phyloP scores from a whole-genome alignment of 2,329 filamentous ascomycete genomes.

The Apiospora pterosperma region DNA sequence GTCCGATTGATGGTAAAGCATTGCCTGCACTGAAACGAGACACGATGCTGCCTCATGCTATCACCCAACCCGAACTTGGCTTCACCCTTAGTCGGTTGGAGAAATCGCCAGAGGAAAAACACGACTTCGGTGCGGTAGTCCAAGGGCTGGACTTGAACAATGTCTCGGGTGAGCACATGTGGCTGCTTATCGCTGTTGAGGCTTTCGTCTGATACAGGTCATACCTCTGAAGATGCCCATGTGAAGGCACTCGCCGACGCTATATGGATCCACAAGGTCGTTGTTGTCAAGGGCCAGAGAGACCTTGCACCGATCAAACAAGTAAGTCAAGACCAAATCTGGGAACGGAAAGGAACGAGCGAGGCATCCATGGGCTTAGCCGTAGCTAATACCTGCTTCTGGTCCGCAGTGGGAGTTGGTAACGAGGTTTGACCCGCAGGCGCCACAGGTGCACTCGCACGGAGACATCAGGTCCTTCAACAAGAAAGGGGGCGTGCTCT shows the following conservation, averaged over 20 bases:
- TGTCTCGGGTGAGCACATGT: slow-evolving; percentile 23
- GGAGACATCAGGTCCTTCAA: slow-evolving; percentile 38
- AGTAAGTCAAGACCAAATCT: neutral
- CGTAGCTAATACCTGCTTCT: neutral
- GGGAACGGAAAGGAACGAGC: neutral
- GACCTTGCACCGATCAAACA: slow-evolving; percentile 37
- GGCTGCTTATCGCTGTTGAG: neutral
- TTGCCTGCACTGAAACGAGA: neutral
- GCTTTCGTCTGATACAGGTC: neutral
- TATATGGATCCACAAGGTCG: slow-evolving; percentile 40
- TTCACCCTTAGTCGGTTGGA: slow-evolving; percentile 17
- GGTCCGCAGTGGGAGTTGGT: slow-evolving; percentile 37
- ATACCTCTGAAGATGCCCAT: slow-evolving; percentile 26
- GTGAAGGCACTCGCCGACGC: slow-evolving; percentile 32
- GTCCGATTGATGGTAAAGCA: neutral
- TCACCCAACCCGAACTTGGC: slow-evolving; percentile 3
- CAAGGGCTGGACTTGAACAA: slow-evolving; percentile 34
- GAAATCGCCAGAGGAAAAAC: slow-evolving; percentile 30
- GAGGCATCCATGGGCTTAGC: neutral
- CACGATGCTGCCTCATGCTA: neutral
- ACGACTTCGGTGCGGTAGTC: slow-evolving; percentile 33
- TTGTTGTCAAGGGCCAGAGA: slow-evolving; percentile 40
- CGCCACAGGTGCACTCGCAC: slow-evolving; percentile 37
- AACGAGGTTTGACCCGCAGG: slow-evolving; percentile 37
- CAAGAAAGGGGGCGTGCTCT: slow-evolving; percentile 35